Percentiles rank a stretch among this genome's conserved stretches.
These are phyloP conservation scores for Cystofilobasidium ferigula DNA, from an alignment of 768 basidiomycete genomes.

Conservation along the genomic window DNA sequence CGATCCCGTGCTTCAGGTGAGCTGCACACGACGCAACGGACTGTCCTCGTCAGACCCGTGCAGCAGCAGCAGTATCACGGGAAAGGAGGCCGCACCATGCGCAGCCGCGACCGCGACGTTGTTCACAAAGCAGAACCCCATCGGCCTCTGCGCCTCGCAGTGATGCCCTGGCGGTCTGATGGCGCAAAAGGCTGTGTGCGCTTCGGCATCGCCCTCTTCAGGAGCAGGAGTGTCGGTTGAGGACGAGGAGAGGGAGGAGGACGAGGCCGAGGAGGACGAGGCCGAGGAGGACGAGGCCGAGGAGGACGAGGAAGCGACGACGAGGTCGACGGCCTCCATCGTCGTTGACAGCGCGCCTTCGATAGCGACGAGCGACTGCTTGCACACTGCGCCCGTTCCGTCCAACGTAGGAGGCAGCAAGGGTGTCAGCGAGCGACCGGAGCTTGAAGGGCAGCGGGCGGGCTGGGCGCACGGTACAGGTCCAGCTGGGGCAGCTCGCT, in stretches of 20 bases:
- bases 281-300: background rate
- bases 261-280: background rate
- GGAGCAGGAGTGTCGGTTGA: no score
- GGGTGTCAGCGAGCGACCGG: background rate
- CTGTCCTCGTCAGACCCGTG: no score
- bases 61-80: background rate
- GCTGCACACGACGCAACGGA: conserved; percentile 47
- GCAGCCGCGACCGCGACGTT: conserved; percentile 84
- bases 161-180: conserved; percentile 90
- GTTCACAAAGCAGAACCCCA: conserved; percentile 91
- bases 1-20: conserved; percentile 64
- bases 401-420: background rate
- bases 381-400: conserved; percentile 48
- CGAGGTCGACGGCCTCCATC: conserved; percentile 64
- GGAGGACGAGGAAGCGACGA: conserved; percentile 33
- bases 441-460: conserved; percentile 31
- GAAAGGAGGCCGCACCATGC: conserved; percentile 51
- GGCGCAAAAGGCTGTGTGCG: conserved; percentile 57
- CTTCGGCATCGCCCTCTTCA: no score
- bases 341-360: conserved; percentile 64
- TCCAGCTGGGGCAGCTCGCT: conserved; percentile 61
- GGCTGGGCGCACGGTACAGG: conserved; percentile 58
- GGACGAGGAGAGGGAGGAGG: conserved; percentile 3
- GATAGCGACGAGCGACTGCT: conserved; percentile 61
- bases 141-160: conserved; percentile 77